A percentile compares a stretch with the other conserved stretches of the same genome.
phyloP scores from a whole-genome alignment of 352 stramenopile genomes.

The Phytophthora meadii region DNA sequence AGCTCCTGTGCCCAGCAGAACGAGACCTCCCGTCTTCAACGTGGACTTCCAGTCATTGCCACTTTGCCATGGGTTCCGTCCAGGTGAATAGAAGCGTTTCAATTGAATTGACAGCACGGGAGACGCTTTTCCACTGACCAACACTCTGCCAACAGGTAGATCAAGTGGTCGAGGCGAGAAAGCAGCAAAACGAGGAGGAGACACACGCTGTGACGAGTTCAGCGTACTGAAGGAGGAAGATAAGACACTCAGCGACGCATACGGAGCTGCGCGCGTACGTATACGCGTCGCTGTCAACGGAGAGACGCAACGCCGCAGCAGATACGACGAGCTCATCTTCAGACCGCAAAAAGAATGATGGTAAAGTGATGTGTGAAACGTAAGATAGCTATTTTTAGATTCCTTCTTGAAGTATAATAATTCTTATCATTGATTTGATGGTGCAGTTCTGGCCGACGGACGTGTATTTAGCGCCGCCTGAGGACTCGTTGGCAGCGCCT shows the following conservation, averaged over 20 bases:
- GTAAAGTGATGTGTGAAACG: slow-evolving; percentile 12
- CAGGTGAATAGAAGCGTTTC: slow-evolving; percentile 39
- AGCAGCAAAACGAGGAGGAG: slow-evolving; percentile 7
- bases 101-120: slow-evolving; percentile 26
- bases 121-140: neutral
- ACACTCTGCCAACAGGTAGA: slow-evolving; percentile 1
- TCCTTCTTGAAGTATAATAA: slow-evolving; percentile 5
- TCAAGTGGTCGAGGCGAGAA: slow-evolving; percentile 16
- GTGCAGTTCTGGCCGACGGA: slow-evolving; percentile 24
- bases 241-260: slow-evolving; percentile 3
- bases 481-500: slow-evolving; percentile 36
- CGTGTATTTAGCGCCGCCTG: slow-evolving; percentile 23
- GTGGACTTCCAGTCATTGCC: slow-evolving; percentile 55
- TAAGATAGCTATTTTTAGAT: slow-evolving; percentile 13
- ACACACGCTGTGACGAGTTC: neutral
- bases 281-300: slow-evolving; percentile 11
- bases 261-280: slow-evolving; percentile 5
- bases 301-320: slow-evolving; percentile 30
- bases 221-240: slow-evolving; percentile 7
- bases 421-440: slow-evolving; percentile 10
- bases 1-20: slow-evolving; percentile 62
- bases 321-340: slow-evolving; percentile 32
- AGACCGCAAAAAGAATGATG: slow-evolving; percentile 10
- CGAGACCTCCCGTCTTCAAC: slow-evolving; percentile 68
- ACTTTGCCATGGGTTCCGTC: slow-evolving; percentile 48